Evolutionary conservation across 371 early-diverging fungal genomes (phyloP).

Genomic region (Mortierella sp.): DNA sequence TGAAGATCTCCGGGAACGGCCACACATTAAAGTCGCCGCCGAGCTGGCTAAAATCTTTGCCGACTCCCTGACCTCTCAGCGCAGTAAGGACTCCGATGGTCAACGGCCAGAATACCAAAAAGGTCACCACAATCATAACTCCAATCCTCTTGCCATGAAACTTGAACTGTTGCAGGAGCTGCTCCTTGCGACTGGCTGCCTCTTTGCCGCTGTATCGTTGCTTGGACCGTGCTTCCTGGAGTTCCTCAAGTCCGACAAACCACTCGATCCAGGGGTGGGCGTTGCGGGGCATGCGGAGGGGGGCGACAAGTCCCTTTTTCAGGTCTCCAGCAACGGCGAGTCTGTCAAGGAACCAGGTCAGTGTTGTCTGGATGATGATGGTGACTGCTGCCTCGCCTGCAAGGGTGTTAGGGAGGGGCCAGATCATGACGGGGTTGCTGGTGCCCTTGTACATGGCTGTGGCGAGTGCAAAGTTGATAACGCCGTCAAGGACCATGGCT

Average conservation of each 20-base stretch:
- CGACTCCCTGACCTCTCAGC: constrained; percentile 35
- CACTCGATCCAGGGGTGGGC: constrained; percentile 32
- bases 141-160: constrained; percentile 43
- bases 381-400: constrained; percentile 58
- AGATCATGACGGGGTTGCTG: constrained; percentile 30
- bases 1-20: constrained; percentile 55
- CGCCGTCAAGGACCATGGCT: constrained; percentile 50
- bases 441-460: constrained; percentile 57
- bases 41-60: constrained; percentile 28
- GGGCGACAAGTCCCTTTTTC: constrained; percentile 46
- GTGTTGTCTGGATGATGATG: constrained; percentile 45
- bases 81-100: constrained; percentile 45
- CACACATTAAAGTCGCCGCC: constrained; percentile 53
- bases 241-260: constrained; percentile 46
- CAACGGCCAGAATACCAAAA: constrained; percentile 48
- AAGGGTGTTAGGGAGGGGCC: constrained; percentile 55
- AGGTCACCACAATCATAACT: constrained; percentile 27
- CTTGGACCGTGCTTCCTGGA: constrained; percentile 2
- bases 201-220: neutral
- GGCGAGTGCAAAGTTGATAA: constrained; percentile 59
- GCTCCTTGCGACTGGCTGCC: constrained; percentile 7
- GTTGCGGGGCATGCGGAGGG: constrained; percentile 43
- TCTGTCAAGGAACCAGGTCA: constrained; percentile 53
- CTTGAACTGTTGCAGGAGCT: constrained; percentile 1
- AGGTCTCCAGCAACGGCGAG: constrained; percentile 50